Base-by-base conservation (phyloP, 2,329 filamentous ascomycete species). In the Dactylella cylindrospora region DNA sequence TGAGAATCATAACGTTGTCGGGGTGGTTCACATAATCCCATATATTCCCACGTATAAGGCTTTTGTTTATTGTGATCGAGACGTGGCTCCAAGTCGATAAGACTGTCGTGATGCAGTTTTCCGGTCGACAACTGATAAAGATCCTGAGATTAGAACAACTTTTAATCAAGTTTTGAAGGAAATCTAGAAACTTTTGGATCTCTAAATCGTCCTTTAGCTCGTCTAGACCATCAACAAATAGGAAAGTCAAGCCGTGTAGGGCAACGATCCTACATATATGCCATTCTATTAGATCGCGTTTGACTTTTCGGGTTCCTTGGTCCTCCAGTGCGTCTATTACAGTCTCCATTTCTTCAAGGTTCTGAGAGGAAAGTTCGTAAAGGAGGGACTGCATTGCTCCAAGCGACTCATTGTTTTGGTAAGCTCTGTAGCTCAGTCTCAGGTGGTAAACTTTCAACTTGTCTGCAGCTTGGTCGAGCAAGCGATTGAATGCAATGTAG, bases 321-420 rank as follows among this genome's bases (percentile, higher is more conserved):
- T 51, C 26, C 6, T 40, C 35, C 6, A 51, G 22, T 25, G 3
- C 4, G 12, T 51, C 46, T 5, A 8, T 12, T 13, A 41, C 3
- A 2, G n/a, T 7, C 6, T 12, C 26, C 2, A 17, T 15, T 8
- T 41, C 35, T 3, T 13, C 20, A 6, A 47, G 10, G 13, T n/a
- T n/a, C n/a, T n/a, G n/a, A n/a, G 15, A 10, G 9, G 17, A 35
- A 13, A 28, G 19, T 33, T 25, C 25, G 3, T 51, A 17, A 19
- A 32, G 19, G 3, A 51, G 1, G 12, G 31, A 51, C n/a, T n/a
- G n/a, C n/a, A n/a, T n/a, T n/a, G n/a, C n/a, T 33, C 41, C 35
- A 5, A 51, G n/a, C 2, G 41, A n/a, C 5, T 19, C 12, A 25
- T 51, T 36, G 19, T 51, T 19, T 33, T 51, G 46, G 10, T 41